phyloP scores from a whole-genome alignment of 352 stramenopile species.

The Phytopythium mirpurense region DNA sequence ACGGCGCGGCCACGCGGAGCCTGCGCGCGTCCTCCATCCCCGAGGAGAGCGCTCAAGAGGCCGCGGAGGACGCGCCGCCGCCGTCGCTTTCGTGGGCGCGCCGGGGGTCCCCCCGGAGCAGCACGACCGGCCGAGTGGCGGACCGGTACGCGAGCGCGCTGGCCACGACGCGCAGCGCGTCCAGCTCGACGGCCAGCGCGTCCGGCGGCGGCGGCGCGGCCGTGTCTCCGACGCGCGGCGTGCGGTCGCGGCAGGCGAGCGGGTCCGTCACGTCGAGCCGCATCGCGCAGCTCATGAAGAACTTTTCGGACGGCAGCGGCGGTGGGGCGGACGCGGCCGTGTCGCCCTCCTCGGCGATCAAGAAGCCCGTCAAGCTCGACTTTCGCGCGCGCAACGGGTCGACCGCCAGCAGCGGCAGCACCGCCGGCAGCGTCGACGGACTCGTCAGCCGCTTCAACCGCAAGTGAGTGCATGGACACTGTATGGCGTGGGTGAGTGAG shows the following conservation, averaged over 20 bases:
- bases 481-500: too few species aligned
- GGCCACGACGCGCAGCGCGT: constrained; percentile 9
- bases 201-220: background rate
- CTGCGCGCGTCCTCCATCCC: constrained; percentile 16
- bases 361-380: constrained; percentile 30
- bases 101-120: background rate
- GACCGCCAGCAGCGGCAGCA: constrained; percentile 17
- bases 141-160: constrained; percentile 50
- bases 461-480: background rate
- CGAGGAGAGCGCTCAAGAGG: constrained; percentile 8
- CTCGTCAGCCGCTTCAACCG: background rate
- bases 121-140: constrained; percentile 24
- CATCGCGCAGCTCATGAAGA: constrained; percentile 68
- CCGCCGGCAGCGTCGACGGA: background rate
- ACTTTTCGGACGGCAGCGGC: constrained; percentile 42
- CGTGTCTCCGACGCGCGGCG: constrained; percentile 6
- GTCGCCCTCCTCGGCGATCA: constrained; percentile 12
- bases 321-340: constrained; percentile 5
- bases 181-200: constrained; percentile 2
- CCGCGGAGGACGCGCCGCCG: constrained; percentile 2
- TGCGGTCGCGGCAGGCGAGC: constrained; percentile 5
- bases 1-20: constrained; percentile 10
- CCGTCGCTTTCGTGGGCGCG: background rate
- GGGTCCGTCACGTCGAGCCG: constrained; percentile 28
- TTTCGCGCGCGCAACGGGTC: constrained; percentile 35